Evolutionary conservation across 495 filamentous ascomycete species (phyloP), one percentile per base, ranked within the genome.

Genomic region (Penicillium flavigenum): DNA sequence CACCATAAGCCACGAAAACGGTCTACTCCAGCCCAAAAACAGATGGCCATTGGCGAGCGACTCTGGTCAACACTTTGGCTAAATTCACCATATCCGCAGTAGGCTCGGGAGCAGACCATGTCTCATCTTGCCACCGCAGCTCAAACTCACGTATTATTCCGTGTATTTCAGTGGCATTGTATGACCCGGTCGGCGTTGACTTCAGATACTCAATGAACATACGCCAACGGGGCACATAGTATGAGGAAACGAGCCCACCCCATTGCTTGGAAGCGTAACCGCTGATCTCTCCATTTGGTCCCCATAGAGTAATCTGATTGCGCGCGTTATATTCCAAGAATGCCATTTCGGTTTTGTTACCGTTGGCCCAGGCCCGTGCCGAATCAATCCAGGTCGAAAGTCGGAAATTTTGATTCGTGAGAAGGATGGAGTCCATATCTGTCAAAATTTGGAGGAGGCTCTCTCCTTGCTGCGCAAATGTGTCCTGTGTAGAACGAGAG

Each of bases 301-400:
- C 81, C 79, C 79, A 83, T 4, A 81, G 68, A 14, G 80, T 82
- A 51, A 82, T 73, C 56, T 82, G 79, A 54, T 82, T 81, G 44
- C 76, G 72, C 8, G 80, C 80, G 39, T 82, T 68, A 57, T 80
- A 81, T 54, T 80, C 79, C 52, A 74, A 69, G 58, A 76, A 81
- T 16, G 72, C 61, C 46, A 68, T 66, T 4, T 59, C 51, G 2
- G 61, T 62, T 2, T 56, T 27, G 51, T 75, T 63, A 8, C 50
- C 56, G 4, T 54, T 29, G 5, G 70, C 69, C 56, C 68, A 75
- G 9, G 75, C 51, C 17, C 73, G 70, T 12, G 80, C 79, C 0
- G 69, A 51, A 7, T 63, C 43, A 45, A 81, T 69, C 77, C 79
- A 81, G 0, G 64, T 66, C 0, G 72, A 68, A 38, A 83, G 67